Evolutionary conservation across 805 yeast species (phyloP).

Genomic region (Saccharomycopsis fodiens): DNA sequence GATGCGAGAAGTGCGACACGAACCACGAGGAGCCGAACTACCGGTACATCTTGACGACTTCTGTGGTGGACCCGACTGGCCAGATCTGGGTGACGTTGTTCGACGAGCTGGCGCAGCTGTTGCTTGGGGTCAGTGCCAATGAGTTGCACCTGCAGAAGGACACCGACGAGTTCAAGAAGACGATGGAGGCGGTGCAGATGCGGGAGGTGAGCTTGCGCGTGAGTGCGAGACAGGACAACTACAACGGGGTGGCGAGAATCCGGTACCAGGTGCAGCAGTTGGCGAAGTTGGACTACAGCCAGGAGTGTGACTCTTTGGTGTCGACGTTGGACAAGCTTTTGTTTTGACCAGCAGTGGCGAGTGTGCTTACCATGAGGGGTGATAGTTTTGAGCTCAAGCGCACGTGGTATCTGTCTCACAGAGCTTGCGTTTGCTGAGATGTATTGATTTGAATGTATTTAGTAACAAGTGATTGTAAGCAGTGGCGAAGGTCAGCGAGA

Average conservation of each 20-base stretch:
- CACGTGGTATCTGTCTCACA: too few relatives aligned
- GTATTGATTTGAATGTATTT: too few relatives aligned
- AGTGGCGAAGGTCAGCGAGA: too few relatives aligned
- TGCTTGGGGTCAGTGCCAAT: conserved; percentile 62
- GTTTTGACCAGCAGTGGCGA: too few relatives aligned
- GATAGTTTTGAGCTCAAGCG: too few relatives aligned
- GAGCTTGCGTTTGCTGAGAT: too few relatives aligned
- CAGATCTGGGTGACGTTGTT: conserved; percentile 83
- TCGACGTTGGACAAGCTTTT: conserved; percentile 34
- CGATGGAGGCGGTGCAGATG: conserved; percentile 47
- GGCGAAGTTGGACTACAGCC: conserved; percentile 44
- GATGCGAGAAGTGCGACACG: conserved; percentile 87
- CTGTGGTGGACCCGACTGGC: conserved; percentile 75
- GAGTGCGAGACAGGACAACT: conserved; percentile 76
- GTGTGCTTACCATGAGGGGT: too few relatives aligned
- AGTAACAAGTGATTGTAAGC: too few relatives aligned
- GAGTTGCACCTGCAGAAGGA: conserved; percentile 38
- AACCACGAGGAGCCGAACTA: conserved; percentile 62
- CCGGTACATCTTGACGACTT: conserved; percentile 71
- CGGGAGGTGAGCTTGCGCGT: conserved; percentile 68
- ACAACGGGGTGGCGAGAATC: conserved; percentile 69
- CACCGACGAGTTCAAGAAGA: conserved; percentile 36
- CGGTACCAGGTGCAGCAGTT: conserved; percentile 62
- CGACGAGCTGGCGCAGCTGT: conserved; percentile 69
- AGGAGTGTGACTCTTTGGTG: conserved; percentile 54